A percentile compares a stretch with the other conserved stretches of the same genome.
phyloP scores from a whole-genome alignment of 352 stramenopile species.

The Thalassiosira livingstoniorum region DNA sequence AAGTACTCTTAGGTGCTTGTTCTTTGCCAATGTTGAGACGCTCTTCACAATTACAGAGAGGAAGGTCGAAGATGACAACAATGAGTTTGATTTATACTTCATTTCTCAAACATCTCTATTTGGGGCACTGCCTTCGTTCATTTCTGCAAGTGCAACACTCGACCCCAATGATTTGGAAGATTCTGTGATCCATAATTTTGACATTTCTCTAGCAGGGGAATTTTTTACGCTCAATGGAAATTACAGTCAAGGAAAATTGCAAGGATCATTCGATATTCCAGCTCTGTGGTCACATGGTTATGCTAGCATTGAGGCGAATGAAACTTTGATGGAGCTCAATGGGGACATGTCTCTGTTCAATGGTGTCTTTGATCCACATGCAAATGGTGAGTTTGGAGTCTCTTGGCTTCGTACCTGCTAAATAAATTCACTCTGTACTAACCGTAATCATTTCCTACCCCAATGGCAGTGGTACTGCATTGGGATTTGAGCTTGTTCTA shows the following conservation, averaged over 20 bases:
- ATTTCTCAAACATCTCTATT: background rate
- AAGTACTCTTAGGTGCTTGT: background rate
- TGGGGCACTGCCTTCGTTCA: background rate
- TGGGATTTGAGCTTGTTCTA: no score
- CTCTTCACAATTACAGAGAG: background rate
- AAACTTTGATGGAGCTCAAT: background rate
- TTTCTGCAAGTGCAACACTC: no score
- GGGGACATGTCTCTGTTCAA: background rate
- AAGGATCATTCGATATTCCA: background rate
- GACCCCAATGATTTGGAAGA: background rate
- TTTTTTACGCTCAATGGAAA: background rate
- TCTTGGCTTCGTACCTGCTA: background rate
- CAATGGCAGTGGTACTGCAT: no score
- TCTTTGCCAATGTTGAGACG: background rate
- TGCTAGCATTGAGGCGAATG: background rate
- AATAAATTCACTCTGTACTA: no score
- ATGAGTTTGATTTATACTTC: background rate
- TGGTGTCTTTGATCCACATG: background rate
- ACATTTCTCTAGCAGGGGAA: background rate
- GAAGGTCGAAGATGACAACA: background rate
- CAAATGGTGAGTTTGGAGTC: background rate
- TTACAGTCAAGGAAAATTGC: background rate
- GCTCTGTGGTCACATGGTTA: background rate
- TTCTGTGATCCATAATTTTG: conserved; percentile 3
- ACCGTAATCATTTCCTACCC: no score